A percentile compares a stretch with the other conserved stretches of the same genome.
Evolutionary conservation across 2,329 filamentous ascomycete genomes (phyloP).

Genomic region (Alternaria angustiovoidea): DNA sequence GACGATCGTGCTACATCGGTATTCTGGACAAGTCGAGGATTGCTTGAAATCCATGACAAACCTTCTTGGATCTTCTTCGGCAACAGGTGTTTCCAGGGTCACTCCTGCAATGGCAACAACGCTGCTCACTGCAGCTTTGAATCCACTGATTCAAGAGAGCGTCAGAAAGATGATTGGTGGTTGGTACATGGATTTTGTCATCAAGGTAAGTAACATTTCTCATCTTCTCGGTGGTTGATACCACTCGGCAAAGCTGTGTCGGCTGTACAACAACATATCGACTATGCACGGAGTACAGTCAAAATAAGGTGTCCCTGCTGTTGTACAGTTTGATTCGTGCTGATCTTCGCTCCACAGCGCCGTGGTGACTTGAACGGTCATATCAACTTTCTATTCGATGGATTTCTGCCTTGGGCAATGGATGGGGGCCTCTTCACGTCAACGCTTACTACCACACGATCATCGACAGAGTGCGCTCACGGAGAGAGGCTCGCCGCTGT

Average conservation of each 20-base stretch:
- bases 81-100: conserved; percentile 45
- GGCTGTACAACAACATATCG: neutral
- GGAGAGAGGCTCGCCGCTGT: conserved; percentile 51
- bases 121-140: conserved; percentile 53
- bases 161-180: conserved; percentile 57
- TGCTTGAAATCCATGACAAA: conserved; percentile 54
- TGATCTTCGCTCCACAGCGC: neutral
- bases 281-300: neutral
- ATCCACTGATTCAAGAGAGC: conserved; percentile 55
- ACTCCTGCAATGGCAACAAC: conserved; percentile 53
- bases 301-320: neutral
- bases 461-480: conserved; percentile 49
- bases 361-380: conserved; percentile 16
- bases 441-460: conserved; percentile 43
- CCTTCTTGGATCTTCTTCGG: conserved; percentile 46
- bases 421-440: conserved; percentile 56
- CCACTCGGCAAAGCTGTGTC: neutral
- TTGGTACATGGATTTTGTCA: conserved; percentile 53
- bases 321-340: neutral
- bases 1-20: conserved; percentile 58
- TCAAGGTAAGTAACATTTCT: conserved; percentile 16
- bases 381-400: conserved; percentile 47
- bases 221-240: no score
- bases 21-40: conserved; percentile 58
- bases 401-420: conserved; percentile 58